A percentile compares a stretch with the other conserved stretches of the same genome.
Conservation (phyloP, 768 basidiomycete species). For the Hericium alpestre region DNA sequence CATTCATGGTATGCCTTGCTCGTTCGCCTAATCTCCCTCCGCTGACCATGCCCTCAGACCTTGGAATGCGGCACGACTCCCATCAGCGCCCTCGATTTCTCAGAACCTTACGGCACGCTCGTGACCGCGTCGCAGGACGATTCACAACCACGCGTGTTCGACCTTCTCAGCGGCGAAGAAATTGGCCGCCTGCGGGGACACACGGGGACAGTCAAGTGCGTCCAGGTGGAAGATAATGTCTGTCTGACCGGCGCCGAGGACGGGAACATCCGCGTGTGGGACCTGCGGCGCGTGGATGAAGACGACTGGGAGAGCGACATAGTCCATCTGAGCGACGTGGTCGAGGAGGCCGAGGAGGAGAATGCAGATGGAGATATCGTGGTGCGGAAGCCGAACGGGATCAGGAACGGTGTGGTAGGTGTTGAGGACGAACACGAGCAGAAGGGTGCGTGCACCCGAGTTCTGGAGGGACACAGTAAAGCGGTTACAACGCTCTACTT, state of each 20-base stretch:
- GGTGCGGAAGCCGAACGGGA: slow-evolving; percentile 23
- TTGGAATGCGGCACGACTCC: slow-evolving; percentile 72
- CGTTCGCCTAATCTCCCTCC: neutral
- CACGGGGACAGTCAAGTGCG: slow-evolving; percentile 67
- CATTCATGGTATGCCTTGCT: slow-evolving; percentile 72
- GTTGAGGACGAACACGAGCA: slow-evolving; percentile 21
- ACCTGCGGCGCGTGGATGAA: slow-evolving; percentile 74
- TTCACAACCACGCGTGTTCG: slow-evolving; percentile 85
- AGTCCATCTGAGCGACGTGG: slow-evolving; percentile 50
- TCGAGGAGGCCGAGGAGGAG: slow-evolving; percentile 49
- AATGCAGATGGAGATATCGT: slow-evolving; percentile 23
- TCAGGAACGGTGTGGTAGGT: slow-evolving; percentile 15
- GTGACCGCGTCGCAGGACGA: slow-evolving; percentile 85
- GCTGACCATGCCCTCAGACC: slow-evolving; percentile 41
- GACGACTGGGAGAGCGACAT: slow-evolving; percentile 41
- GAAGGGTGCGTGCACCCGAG: slow-evolving; percentile 56
- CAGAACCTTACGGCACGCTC: slow-evolving; percentile 91
- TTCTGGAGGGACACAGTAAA: slow-evolving; percentile 86
- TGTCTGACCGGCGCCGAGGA: slow-evolving; percentile 89
- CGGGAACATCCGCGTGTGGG: slow-evolving; percentile 81
- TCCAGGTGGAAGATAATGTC: slow-evolving; percentile 87
- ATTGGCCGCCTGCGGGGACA: slow-evolving; percentile 81
- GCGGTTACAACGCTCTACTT: slow-evolving; percentile 91
- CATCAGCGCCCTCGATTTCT: slow-evolving; percentile 85
- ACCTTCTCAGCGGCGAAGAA: slow-evolving; percentile 81